Percentiles rank a stretch among this genome's conserved stretches.
Evolutionary conservation across 495 filamentous ascomycete species (phyloP).

Genomic region (Rhypophila decipiens): DNA sequence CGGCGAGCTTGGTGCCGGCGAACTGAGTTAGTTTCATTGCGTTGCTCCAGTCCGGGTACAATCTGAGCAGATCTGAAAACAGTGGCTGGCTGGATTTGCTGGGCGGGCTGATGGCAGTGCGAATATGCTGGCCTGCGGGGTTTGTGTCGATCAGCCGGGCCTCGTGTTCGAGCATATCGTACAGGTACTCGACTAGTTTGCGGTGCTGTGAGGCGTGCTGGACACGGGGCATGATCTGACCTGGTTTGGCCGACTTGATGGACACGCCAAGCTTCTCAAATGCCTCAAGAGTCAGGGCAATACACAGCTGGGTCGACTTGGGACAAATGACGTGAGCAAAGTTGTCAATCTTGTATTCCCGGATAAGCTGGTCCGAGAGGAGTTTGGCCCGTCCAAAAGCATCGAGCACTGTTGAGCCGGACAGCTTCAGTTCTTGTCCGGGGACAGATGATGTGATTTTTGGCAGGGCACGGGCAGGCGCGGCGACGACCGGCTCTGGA

Average conservation of each 20-base stretch:
- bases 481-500: too few species aligned
- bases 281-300: conserved; percentile 26
- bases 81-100: neutral
- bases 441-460: too few species aligned
- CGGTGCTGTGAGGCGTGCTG: conserved; percentile 13
- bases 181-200: conserved; percentile 24
- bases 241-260: conserved; percentile 11
- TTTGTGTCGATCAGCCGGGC: neutral
- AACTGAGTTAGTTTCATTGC: neutral
- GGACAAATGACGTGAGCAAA: conserved; percentile 32
- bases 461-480: too few species aligned
- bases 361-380: conserved; percentile 26
- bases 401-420: neutral
- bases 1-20: conserved; percentile 11
- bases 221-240: conserved; percentile 13
- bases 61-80: neutral
- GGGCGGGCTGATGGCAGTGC: neutral
- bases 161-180: conserved; percentile 25
- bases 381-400: conserved; percentile 1
- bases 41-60: conserved; percentile 1
- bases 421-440: neutral
- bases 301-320: conserved; percentile 27
- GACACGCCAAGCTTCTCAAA: conserved; percentile 30
- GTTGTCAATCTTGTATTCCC: neutral
- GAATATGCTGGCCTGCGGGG: neutral